These are phyloP conservation scores for Pleurotus tuber-regium DNA, from an alignment of 768 basidiomycete genomes.

Conservation along the genomic window DNA sequence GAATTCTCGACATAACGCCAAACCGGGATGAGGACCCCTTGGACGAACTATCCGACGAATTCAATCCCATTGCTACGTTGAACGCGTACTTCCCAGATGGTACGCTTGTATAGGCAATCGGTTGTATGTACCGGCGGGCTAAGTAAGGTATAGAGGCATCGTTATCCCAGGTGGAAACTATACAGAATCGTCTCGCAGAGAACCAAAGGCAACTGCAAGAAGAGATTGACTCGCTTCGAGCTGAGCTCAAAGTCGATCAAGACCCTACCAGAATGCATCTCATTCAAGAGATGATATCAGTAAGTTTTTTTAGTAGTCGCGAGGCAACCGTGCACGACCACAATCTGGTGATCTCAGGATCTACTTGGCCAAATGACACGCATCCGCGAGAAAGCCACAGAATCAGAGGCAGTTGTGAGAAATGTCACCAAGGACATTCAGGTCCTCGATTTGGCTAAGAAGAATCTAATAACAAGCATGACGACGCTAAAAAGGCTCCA, in stretches of 20 bases:
- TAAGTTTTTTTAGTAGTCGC: slow-evolving; percentile 32
- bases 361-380: slow-evolving; percentile 93
- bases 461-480: slow-evolving; percentile 87
- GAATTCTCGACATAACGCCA: slow-evolving; percentile 56
- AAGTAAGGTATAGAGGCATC: slow-evolving; percentile 70
- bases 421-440: slow-evolving; percentile 98
- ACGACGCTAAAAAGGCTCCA: slow-evolving; percentile 86
- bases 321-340: slow-evolving; percentile 12
- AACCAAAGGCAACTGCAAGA: slow-evolving; percentile 67
- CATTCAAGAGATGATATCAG: slow-evolving; percentile 96
- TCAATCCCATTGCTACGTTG: slow-evolving; percentile 53
- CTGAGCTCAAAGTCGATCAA: slow-evolving; percentile 70
- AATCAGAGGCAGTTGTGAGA: slow-evolving; percentile 93
- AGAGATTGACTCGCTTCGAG: slow-evolving; percentile 69
- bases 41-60: slow-evolving; percentile 55
- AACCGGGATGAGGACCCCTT: slow-evolving; percentile 48
- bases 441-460: slow-evolving; percentile 88
- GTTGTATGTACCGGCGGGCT: too few species aligned
- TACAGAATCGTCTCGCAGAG: slow-evolving; percentile 65
- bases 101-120: too few species aligned
- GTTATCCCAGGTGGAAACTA: slow-evolving; percentile 64
- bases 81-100: slow-evolving; percentile 83
- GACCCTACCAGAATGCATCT: slow-evolving; percentile 86
- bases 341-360: slow-evolving; percentile 51
- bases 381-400: slow-evolving; percentile 94